Base-by-base conservation (phyloP, 176 grass and related monocot species). In the Zizania latifolia region DNA sequence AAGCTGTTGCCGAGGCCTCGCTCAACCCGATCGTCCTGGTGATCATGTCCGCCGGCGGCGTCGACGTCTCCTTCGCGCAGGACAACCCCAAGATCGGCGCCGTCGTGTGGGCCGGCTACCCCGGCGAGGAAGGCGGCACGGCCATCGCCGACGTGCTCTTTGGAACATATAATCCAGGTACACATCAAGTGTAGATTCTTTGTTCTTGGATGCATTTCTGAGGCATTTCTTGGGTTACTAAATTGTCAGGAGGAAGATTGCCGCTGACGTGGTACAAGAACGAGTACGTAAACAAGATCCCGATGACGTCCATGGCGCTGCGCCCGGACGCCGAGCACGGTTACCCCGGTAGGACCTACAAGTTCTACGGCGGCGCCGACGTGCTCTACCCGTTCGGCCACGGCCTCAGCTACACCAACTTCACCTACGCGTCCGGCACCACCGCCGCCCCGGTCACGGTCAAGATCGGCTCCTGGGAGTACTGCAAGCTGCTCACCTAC, bases 31-130 rank as follows among this genome's bases (percentile, higher is more conserved):
- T 86, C 58, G 9, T 89, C 37, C 75, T 86, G 48, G 83, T 89
- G 12, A 71, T 89, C 58, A 59, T 89, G 56, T 77, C 75, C 1
- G 87, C 58, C 44, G 87, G 87, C 6, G 77, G 82, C 41, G 72
- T 89, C 23, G 83, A 89, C 70, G 16, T 89, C 62, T 77, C 82
- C 69, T 82, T 89, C 16, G 78, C 59, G 8, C 78, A 89, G 70
- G 72, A 35, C 62, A 78, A 89, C 75, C 34, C 87, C 29, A 89
- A 89, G 48, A 82, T 89, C 12, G 82, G 87, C 24, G 82, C 82
- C 38, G 53, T 85, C 37, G 1, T 89, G 8, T 89, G 87, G 87
- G 83, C 82, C 5, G 87, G 87, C 2, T 89, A 89, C 63, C 83
- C 82, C 17, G 87, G 87, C 58, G 65, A 82, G 36, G 87, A 76